These are phyloP conservation scores for Fusarium sp. DNA, from an alignment of 2,329 filamentous ascomycete genomes.

Conservation along the genomic window DNA sequence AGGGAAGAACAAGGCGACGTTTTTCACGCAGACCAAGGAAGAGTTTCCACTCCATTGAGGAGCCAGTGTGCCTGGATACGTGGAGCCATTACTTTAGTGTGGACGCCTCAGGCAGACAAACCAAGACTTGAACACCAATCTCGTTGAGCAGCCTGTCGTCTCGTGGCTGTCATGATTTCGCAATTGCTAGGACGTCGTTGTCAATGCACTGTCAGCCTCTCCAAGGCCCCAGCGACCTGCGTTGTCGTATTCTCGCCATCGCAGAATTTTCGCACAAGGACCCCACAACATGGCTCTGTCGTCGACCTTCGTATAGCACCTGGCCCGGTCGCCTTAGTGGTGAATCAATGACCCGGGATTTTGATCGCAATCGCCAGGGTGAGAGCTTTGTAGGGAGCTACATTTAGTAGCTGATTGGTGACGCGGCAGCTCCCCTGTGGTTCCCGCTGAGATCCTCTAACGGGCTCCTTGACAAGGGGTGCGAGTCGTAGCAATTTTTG, in stretches of 20 bases:
- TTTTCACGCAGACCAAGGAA: constrained; percentile 36
- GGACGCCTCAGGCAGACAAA: constrained; percentile 33
- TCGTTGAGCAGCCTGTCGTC: constrained; percentile 4
- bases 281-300: constrained; percentile 12
- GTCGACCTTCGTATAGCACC: constrained; percentile 5
- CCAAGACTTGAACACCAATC: not conserved
- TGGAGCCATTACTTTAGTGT: constrained; percentile 34
- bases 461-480: constrained; percentile 13
- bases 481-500: constrained; percentile 18
- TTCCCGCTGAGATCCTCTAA: constrained; percentile 32
- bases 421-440: constrained; percentile 40
- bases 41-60: constrained; percentile 36
- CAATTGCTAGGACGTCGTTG: constrained; percentile 13
- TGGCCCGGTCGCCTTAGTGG: constrained; percentile 14
- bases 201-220: constrained; percentile 19
- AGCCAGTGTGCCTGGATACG: constrained; percentile 3
- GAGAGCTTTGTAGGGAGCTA: constrained; percentile 20
- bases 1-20: constrained; percentile 32
- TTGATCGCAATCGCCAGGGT: constrained; percentile 31
- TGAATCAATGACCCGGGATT: constrained; percentile 24
- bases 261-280: constrained; percentile 19
- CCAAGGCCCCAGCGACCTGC: not conserved
- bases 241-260: constrained; percentile 13
- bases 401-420: constrained; percentile 39
- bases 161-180: constrained; percentile 19